Evolutionary conservation across 352 stramenopile genomes (phyloP).

Genomic region (Pythium sp.): DNA sequence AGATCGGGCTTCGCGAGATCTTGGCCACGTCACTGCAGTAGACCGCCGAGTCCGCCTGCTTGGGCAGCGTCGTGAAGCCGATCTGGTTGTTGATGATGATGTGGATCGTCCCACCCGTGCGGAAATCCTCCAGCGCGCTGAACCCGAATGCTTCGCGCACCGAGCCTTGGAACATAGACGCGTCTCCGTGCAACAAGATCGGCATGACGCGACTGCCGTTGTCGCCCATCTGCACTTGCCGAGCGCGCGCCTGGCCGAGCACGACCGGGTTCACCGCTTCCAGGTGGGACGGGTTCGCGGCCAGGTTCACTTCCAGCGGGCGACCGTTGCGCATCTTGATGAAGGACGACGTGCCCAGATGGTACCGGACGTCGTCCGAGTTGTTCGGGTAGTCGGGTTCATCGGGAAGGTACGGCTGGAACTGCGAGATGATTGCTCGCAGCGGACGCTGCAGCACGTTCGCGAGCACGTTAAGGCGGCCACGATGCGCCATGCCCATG

Average conservation of each 20-base stretch:
- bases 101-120: conserved; percentile 97
- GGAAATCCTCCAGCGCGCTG: conserved; percentile 91
- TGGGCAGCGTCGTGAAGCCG: conserved; percentile 98
- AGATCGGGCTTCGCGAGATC: conserved; percentile 93
- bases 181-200: conserved; percentile 98
- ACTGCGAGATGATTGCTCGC: conserved; percentile 91
- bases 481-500: conserved; percentile 99
- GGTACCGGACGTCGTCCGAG: conserved; percentile 87
- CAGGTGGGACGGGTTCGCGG: conserved; percentile 98
- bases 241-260: conserved; percentile 93
- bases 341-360: conserved; percentile 78
- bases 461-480: conserved; percentile 96
- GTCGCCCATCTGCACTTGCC: conserved; percentile 86
- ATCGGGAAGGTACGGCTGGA: conserved; percentile 83
- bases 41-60: conserved; percentile 94
- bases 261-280: conserved; percentile 98
- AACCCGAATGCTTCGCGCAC: conserved; percentile 84
- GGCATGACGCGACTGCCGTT: conserved; percentile 91
- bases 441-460: conserved; percentile 98
- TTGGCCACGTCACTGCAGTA: conserved; percentile 99
- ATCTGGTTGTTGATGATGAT: conserved; percentile 99
- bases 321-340: conserved; percentile 68
- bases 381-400: conserved; percentile 86
- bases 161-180: conserved; percentile 61
- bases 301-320: conserved; percentile 80